These are phyloP conservation scores for Tricholoma matsutake DNA, from an alignment of 768 basidiomycete genomes.

Conservation along the genomic window DNA sequence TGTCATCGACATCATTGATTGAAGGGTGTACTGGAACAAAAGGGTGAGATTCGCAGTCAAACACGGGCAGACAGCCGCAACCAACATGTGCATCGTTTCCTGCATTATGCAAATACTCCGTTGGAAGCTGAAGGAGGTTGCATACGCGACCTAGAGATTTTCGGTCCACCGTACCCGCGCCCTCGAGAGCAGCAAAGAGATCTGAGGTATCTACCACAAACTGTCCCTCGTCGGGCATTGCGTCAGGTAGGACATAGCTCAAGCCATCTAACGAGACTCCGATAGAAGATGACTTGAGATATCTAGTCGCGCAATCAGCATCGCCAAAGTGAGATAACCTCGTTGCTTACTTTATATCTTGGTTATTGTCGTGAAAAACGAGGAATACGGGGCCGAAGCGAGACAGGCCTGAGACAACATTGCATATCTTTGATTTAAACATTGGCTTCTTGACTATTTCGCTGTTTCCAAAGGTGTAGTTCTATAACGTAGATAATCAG, in stretches of 20 bases:
- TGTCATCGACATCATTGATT: constrained; percentile 68
- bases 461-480: constrained; percentile 66
- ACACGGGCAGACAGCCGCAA: constrained; percentile 3
- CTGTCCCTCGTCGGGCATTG: constrained; percentile 46
- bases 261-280: constrained; percentile 51
- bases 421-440: constrained; percentile 51
- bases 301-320: constrained; percentile 30
- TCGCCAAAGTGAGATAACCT: background rate
- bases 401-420: constrained; percentile 39
- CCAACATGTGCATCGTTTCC: constrained; percentile 84
- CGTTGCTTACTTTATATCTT: constrained; percentile 66
- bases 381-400: constrained; percentile 64
- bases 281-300: constrained; percentile 48
- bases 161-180: constrained; percentile 49
- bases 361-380: constrained; percentile 75
- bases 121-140: constrained; percentile 55
- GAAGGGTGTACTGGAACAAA: constrained; percentile 61
- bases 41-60: constrained; percentile 1
- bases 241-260: constrained; percentile 56
- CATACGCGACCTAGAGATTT: constrained; percentile 60
- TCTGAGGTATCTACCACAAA: constrained; percentile 73
- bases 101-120: constrained; percentile 70
- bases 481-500: constrained; percentile 31
- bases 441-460: constrained; percentile 45
- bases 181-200: constrained; percentile 73